Conservation (phyloP, 352 stramenopile genomes). For the Aphanomyces euteiches region DNA sequence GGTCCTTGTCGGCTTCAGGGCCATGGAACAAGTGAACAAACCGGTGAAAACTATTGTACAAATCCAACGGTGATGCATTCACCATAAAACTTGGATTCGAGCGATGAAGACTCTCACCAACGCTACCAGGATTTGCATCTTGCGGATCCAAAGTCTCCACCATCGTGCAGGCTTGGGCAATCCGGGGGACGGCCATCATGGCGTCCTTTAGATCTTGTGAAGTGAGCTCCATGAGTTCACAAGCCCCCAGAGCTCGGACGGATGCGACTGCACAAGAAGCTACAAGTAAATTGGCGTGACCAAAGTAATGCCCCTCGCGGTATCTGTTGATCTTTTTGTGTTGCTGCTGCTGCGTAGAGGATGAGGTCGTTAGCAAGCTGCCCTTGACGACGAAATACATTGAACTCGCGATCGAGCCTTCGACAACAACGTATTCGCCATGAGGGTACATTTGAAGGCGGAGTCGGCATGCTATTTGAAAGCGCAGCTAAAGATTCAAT, state of each 20-base stretch:
- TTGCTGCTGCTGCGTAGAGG: constrained; percentile 38
- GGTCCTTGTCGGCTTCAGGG: no score
- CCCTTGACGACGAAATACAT: constrained; percentile 73
- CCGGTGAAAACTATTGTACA: constrained; percentile 14
- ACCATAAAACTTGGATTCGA: no score
- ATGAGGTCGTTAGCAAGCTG: constrained; percentile 39
- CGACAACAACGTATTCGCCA: constrained; percentile 53
- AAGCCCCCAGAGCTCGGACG: constrained; percentile 50
- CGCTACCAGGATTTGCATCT: neutral
- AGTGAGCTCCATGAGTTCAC: constrained; percentile 52
- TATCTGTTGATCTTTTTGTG: constrained; percentile 31
- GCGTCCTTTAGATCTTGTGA: constrained; percentile 44
- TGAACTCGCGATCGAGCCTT: constrained; percentile 57
- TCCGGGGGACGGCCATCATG: constrained; percentile 27
- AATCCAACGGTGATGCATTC: no score
- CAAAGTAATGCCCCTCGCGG: constrained; percentile 57
- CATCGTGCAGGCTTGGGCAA: neutral
- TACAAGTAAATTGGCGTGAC: constrained; percentile 48
- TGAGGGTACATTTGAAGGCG: constrained; percentile 61
- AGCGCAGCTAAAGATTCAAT: neutral
- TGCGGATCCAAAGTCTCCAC: neutral
- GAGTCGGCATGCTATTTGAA: constrained; percentile 42
- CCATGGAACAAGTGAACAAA: constrained; percentile 30
- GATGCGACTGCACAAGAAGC: constrained; percentile 51
- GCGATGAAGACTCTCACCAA: no score